Evolutionary conservation across 2,329 filamentous ascomycete species (phyloP), one percentile per base, ranked within the genome.

Genomic region (Thielaviopsis populi): DNA sequence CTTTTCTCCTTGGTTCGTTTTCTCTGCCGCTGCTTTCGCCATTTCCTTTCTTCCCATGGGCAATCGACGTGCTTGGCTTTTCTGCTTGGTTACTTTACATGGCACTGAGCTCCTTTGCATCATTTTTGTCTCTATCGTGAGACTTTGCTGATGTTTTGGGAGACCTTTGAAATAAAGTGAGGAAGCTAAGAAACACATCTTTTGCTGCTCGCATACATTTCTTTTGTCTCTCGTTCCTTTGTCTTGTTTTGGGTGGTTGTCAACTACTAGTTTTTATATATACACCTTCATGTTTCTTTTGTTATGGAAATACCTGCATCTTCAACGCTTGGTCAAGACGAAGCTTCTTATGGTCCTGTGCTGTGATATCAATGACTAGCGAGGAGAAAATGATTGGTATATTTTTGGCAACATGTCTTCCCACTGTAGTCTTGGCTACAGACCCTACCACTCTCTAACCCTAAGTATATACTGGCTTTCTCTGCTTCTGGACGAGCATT

Each of bases 231-330:
- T 10, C 24, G 27, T 22, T 63, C 46, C 3, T 33, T 33, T 6
- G 33, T 46, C 5, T 43, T 43, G 33, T 58, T 11, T 17, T 53
- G 46, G 61, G 61, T 42, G 30, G 61, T 37, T 27, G 40, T 2
- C 19, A 22, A 46, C 24, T 54, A 24, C 40, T 54, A 53, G 37
- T 27, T 53, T 53, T 42, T 42, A 54, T 62, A 54, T 62, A 62
- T 41, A 62, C 53, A 62, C 61, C 61, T 41, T 27, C 10, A 62
- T 62, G 37, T 22, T 54, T 56, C 37, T 43, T 54, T 62, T 54
- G 33, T 40, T 61, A 61, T 30, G 15, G 17, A 54, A 41, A 54
- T 41, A 50, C 11, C 19, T 41, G 19, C 24, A 53, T 54, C 46
- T 41, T 22, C 46, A 24, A 3, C 22, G 10, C 27, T 41, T 33